Evolutionary conservation across 768 basidiomycete species (phyloP).

Genomic region (Pleurotus citrinopileatus): DNA sequence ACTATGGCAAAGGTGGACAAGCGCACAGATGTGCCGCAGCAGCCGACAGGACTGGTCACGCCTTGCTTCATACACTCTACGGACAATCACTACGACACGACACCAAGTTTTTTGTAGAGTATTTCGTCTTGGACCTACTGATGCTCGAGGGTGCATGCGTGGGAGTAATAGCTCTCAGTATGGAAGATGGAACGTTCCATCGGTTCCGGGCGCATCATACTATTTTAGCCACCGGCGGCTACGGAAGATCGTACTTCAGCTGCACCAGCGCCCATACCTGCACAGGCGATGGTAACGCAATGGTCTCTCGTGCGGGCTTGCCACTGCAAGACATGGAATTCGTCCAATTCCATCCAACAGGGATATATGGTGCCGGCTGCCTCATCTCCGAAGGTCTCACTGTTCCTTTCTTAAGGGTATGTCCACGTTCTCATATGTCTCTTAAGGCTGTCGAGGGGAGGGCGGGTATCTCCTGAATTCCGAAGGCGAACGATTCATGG

Average conservation of each 20-base stretch:
- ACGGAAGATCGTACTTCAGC: slow-evolving; percentile 96
- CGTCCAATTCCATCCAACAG: slow-evolving; percentile 99
- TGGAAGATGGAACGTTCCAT: slow-evolving; percentile 99
- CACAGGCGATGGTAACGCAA: slow-evolving; percentile 97
- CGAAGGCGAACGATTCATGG: slow-evolving; percentile 99
- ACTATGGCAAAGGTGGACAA: slow-evolving; percentile 97
- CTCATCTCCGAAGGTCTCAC: slow-evolving; percentile 89
- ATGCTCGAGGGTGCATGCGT: slow-evolving; percentile 99
- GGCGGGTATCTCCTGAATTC: slow-evolving; percentile 98
- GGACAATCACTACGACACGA: slow-evolving; percentile 98
- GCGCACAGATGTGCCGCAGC: slow-evolving; percentile 98
- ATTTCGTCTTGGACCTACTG: slow-evolving; percentile 95
- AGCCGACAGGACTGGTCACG: slow-evolving; percentile 97
- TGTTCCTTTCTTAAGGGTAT: slow-evolving; percentile 12
- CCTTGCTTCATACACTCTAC: slow-evolving; percentile 96
- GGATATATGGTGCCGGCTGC: slow-evolving; percentile 98
- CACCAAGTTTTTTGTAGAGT: slow-evolving; percentile 99
- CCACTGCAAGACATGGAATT: slow-evolving; percentile 97
- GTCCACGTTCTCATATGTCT: not conserved
- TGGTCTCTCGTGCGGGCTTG: slow-evolving; percentile 94
- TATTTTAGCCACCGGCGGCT: slow-evolving; percentile 95
- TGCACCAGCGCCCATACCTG: slow-evolving; percentile 99
- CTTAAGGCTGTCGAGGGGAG: slow-evolving; percentile 90
- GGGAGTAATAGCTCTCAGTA: slow-evolving; percentile 96
- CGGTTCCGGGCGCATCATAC: slow-evolving; percentile 98